Conservation (phyloP, 148 eudicot species). For the Rhododendron vialii region DNA sequence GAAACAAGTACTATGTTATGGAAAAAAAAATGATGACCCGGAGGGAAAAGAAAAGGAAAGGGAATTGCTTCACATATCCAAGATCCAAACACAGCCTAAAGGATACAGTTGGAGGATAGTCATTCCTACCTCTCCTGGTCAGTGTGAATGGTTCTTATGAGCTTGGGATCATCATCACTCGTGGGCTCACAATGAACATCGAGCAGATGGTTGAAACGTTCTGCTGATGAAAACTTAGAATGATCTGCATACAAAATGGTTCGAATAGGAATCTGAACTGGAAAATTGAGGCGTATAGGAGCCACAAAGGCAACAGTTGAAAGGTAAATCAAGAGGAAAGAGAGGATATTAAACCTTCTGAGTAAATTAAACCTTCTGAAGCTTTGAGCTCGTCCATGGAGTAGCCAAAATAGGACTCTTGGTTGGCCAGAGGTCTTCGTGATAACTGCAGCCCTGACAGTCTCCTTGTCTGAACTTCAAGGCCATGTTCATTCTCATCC, state of each 20-base stretch:
- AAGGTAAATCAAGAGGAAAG: background rate
- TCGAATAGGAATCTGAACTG: background rate
- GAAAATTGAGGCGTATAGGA: background rate
- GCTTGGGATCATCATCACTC: slow-evolving; percentile 19
- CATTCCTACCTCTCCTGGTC: slow-evolving; percentile 54
- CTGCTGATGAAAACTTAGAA: slow-evolving; percentile 12
- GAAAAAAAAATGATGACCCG: background rate
- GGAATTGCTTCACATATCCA: background rate
- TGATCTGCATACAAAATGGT: slow-evolving; percentile 25
- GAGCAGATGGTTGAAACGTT: slow-evolving; percentile 26
- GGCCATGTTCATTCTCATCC: slow-evolving; percentile 49
- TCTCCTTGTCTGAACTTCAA: slow-evolving; percentile 46
- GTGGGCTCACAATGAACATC: slow-evolving; percentile 18
- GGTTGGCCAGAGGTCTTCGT: slow-evolving; percentile 23
- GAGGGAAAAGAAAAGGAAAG: background rate
- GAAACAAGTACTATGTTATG: background rate
- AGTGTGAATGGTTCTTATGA: slow-evolving; percentile 17
- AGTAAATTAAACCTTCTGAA: slow-evolving; percentile 27
- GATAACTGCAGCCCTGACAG: slow-evolving; percentile 45
- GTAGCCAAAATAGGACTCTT: slow-evolving; percentile 26
- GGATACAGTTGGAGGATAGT: background rate
- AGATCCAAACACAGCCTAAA: background rate
- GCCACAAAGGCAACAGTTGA: background rate
- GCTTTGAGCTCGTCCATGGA: slow-evolving; percentile 35
- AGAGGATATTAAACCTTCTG: background rate